Conservation (phyloP, 2,329 filamentous ascomycete genomes). For the Ophiostoma ips region DNA sequence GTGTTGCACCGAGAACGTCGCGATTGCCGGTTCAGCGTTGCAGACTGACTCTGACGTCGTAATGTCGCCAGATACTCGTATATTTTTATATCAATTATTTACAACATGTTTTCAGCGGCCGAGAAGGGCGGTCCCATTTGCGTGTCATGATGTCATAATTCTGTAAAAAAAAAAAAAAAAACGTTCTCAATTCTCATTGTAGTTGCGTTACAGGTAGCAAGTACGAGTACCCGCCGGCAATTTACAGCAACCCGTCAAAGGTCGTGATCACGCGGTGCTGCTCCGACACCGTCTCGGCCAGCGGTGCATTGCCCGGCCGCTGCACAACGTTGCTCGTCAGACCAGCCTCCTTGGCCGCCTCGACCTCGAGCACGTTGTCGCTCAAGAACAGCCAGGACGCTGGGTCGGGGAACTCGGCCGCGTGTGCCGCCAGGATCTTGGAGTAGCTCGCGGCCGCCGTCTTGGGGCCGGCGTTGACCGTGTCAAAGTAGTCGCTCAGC, state of each 20-base stretch:
- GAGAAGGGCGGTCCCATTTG: too few species aligned
- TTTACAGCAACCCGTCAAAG: conserved; percentile 19
- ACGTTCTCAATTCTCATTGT: too few species aligned
- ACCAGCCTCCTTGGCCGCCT: conserved; percentile 46
- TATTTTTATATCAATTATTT: too few species aligned
- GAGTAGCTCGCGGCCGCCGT: conserved; percentile 52
- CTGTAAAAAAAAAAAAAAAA: too few species aligned
- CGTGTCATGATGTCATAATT: too few species aligned
- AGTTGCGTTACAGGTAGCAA: too few species aligned
- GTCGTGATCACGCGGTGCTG: conserved; percentile 19
- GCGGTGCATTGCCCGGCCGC: conserved; percentile 55
- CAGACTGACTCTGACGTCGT: too few species aligned
- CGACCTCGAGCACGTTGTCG: conserved; percentile 60
- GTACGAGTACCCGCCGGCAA: too few species aligned
- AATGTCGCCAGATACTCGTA: too few species aligned
- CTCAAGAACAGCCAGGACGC: conserved; percentile 62
- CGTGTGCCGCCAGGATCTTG: conserved; percentile 32
- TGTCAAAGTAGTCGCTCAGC: conserved; percentile 62
- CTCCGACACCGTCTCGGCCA: conserved; percentile 30
- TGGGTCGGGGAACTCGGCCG: conserved; percentile 30
- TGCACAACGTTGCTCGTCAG: conserved; percentile 48
- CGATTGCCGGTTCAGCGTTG: too few species aligned
- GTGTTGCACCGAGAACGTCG: too few species aligned
- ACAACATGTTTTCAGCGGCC: too few species aligned
- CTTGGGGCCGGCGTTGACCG: conserved; percentile 66